phyloP scores from a whole-genome alignment of 2,329 filamentous ascomycete genomes.

The Chaetomium strumarium region DNA sequence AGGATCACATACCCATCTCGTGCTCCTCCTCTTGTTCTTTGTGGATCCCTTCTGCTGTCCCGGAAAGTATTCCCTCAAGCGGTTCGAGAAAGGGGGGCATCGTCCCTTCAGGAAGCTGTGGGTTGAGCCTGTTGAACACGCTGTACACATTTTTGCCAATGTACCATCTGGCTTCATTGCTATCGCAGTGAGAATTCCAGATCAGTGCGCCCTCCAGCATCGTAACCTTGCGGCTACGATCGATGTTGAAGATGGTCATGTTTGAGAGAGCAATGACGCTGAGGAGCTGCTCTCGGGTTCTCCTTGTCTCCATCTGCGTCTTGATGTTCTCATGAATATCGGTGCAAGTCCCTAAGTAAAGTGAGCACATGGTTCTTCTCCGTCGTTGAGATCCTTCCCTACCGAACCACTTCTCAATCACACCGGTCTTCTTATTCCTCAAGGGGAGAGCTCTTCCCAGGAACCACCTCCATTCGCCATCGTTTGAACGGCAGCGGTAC shows the following conservation, averaged over 20 bases:
- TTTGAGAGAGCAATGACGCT: slow-evolving; percentile 70
- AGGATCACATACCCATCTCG: neutral
- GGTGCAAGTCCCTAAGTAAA: slow-evolving; percentile 59
- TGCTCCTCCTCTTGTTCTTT: neutral
- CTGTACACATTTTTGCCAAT: slow-evolving; percentile 60
- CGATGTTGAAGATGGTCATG: slow-evolving; percentile 70
- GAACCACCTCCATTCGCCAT: slow-evolving; percentile 75
- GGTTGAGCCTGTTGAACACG: slow-evolving; percentile 50
- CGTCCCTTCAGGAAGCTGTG: slow-evolving; percentile 38
- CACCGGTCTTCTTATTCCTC: slow-evolving; percentile 56
- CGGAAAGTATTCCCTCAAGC: slow-evolving; percentile 33
- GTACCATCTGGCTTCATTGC: slow-evolving; percentile 41
- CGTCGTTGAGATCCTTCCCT: slow-evolving; percentile 16
- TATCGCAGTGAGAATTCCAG: slow-evolving; percentile 40
- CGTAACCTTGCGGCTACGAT: slow-evolving; percentile 54
- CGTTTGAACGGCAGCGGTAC: slow-evolving; percentile 60
- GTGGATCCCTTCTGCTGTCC: neutral
- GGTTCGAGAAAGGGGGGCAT: slow-evolving; percentile 48
- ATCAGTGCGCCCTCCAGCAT: slow-evolving; percentile 65
- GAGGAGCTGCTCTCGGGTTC: slow-evolving; percentile 63
- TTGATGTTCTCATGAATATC: slow-evolving; percentile 72
- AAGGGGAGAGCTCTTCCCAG: slow-evolving; percentile 66
- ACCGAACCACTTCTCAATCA: slow-evolving; percentile 75
- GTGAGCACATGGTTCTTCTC: slow-evolving; percentile 1
- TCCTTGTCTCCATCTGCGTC: slow-evolving; percentile 58